These are phyloP conservation scores for Calonectria pseudoturangicola DNA, from an alignment of 2,329 filamentous ascomycete species.

Conservation along the genomic window DNA sequence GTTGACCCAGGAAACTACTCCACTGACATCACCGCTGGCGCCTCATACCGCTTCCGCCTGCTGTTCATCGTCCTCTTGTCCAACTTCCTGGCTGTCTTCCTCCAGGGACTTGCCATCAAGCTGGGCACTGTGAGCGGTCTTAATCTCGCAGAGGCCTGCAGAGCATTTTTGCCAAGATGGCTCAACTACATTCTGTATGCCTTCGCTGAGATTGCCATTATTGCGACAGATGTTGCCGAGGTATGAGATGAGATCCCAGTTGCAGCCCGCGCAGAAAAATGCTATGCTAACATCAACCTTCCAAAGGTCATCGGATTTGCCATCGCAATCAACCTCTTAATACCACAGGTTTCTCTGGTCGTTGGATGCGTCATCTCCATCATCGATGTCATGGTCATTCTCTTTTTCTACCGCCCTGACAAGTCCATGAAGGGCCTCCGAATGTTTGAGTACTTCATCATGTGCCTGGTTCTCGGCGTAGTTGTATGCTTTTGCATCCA, in stretches of 20 bases:
- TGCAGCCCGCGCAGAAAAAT: no score
- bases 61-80: constrained; percentile 81
- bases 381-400: constrained; percentile 79
- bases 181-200: constrained; percentile 78
- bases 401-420: constrained; percentile 79
- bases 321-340: constrained; percentile 80
- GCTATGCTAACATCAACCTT: not conserved
- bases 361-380: constrained; percentile 82
- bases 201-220: constrained; percentile 80
- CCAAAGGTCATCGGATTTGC: constrained; percentile 80
- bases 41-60: constrained; percentile 78
- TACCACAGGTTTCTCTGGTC: constrained; percentile 78
- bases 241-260: constrained; percentile 34
- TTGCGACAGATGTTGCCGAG: constrained; percentile 83
- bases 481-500: constrained; percentile 83
- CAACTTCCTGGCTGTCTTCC: constrained; percentile 82
- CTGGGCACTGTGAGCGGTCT: constrained; percentile 81
- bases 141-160: constrained; percentile 80
- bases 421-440: constrained; percentile 76
- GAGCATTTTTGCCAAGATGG: constrained; percentile 79
- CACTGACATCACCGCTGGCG: constrained; percentile 81
- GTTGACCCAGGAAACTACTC: constrained; percentile 81
- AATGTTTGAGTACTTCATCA: constrained; percentile 79
- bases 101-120: constrained; percentile 82
- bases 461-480: constrained; percentile 78